phyloP scores from a whole-genome alignment of 148 eudicot genomes.

The Rhododendron vialii region DNA sequence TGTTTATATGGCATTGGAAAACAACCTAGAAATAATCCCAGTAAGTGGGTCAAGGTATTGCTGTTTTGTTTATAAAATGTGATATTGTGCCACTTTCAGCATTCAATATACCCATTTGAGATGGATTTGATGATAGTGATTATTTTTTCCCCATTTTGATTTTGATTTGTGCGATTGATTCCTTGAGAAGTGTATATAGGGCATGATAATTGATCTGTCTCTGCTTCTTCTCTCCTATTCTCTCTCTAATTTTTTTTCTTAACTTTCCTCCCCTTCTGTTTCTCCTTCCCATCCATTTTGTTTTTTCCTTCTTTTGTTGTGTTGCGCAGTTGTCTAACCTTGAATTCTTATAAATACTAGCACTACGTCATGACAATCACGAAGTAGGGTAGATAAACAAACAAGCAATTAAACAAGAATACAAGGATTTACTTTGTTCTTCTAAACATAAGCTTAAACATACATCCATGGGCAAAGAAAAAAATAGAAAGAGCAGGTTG shows the following conservation, averaged over 20 bases:
- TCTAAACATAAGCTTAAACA: background rate
- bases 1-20: slow-evolving; percentile 95
- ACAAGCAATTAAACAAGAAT: background rate
- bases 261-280: background rate
- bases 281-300: background rate
- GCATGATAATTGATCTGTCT: background rate
- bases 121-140: background rate
- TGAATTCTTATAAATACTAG: background rate
- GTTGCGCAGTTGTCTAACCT: background rate
- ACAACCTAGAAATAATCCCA: slow-evolving; percentile 90
- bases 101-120: background rate
- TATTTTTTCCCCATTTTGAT: background rate
- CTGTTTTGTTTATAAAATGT: background rate
- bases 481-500: background rate
- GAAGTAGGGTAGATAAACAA: background rate
- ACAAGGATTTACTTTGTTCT: background rate
- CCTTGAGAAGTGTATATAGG: background rate
- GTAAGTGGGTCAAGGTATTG: slow-evolving; percentile 37
- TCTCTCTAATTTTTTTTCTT: background rate
- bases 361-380: background rate
- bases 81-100: background rate
- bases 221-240: background rate
- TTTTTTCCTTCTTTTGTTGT: background rate
- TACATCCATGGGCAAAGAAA: background rate
- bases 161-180: background rate